Conservation (phyloP, 345 rosid species). For the Rubroshorea leprosula region DNA sequence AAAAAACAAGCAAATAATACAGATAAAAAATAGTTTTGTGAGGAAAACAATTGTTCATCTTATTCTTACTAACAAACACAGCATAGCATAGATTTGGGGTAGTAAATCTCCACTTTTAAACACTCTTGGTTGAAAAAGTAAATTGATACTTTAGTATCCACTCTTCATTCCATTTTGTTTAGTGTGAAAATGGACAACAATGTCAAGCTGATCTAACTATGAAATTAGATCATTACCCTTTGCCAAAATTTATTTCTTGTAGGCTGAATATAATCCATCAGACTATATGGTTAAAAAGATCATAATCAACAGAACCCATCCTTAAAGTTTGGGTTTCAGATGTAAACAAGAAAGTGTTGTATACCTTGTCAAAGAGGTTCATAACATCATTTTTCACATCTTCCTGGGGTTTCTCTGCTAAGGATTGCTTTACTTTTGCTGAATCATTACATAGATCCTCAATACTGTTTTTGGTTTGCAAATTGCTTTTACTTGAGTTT, state of each 20-base stretch:
- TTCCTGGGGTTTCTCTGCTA: conserved; percentile 28
- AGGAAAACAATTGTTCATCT: background rate
- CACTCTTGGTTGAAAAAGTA: too few species aligned
- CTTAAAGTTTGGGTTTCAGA: background rate
- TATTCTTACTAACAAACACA: too few species aligned
- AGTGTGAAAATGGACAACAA: too few species aligned
- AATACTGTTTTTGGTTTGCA: conserved; percentile 14
- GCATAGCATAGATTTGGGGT: too few species aligned
- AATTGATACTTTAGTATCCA: too few species aligned
- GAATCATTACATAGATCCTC: conserved; percentile 16
- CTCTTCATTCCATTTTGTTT: too few species aligned
- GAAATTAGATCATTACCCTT: background rate
- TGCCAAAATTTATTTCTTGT: background rate
- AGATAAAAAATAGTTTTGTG: background rate
- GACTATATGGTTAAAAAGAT: too few species aligned
- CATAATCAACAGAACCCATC: too few species aligned
- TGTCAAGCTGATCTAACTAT: background rate
- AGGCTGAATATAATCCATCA: too few species aligned
- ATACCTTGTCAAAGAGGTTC: conserved; percentile 49
- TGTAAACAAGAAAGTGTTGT: background rate
- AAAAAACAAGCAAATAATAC: background rate
- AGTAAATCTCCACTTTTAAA: too few species aligned
- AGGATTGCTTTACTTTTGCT: conserved; percentile 9
- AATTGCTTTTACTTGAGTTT: conserved; percentile 19
- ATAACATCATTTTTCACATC: conserved; percentile 36